Base-by-base conservation (phyloP, 768 basidiomycete species). In the Podaxis rugospora region DNA sequence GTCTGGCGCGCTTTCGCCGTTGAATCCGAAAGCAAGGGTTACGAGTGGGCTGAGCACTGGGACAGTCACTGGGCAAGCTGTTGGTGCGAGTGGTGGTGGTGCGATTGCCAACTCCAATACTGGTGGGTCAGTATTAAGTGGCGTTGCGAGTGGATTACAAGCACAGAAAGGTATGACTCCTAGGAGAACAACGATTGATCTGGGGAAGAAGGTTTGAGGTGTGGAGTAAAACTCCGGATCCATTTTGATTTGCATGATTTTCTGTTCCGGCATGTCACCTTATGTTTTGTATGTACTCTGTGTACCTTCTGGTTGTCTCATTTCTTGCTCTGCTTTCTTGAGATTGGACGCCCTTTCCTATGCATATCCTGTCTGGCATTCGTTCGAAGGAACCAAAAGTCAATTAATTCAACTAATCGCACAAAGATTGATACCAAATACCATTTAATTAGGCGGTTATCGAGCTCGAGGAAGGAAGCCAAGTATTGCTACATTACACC, bases 21-120 rank as follows among this genome's bases (percentile, higher is more conserved):
- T 93, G 67, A 93, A 93, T 69, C 90, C 90, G 10, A 79, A 84
- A 59, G 81, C 88, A 16, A 75, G 86, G 59, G 76, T 72, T n/a
- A 78, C 80, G 63, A 80, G 74, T 59, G 79, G 77, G 6, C 58
- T 82, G 65, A 51, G 69, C 66, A 42, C 59, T 68, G 25, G 70
- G 67, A 66, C 62, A 56, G 21, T 61, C 65, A 16, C 64, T 51
- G 60, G 63, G 59, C 35, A 53, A 25, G 53, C 53, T 53, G 61
- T 62, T 14, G 56, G 64, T 32, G 28, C 28, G 28, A 32, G 7
- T 32, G 28, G 28, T 9, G 28, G 28, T 1, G 58, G 59, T 28
- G 42, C 62, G 18, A 65, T 21, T 37, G 13, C 67, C 13, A 63
- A 64, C 9, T 66, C 65, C 44, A 32, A 11, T 21, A 42, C 10